phyloP scores from a whole-genome alignment of 2,329 filamentous ascomycete species.

The Pseudogymnoascus sp. region DNA sequence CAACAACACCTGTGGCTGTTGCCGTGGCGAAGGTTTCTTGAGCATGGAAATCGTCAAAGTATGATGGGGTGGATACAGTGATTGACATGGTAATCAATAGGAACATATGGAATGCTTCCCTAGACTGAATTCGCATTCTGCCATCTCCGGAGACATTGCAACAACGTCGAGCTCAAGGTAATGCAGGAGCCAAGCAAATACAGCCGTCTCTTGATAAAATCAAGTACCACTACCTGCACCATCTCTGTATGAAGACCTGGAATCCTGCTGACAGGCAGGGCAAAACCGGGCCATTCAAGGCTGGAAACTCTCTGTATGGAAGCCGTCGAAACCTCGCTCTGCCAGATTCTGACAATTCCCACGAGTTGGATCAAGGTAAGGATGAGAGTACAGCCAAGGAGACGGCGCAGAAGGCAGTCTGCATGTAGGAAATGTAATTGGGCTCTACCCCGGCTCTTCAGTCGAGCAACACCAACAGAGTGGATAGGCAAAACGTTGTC shows the following conservation, averaged over 20 bases:
- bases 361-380: slow-evolving; percentile 40
- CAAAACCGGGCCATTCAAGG: neutral
- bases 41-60: slow-evolving; percentile 29
- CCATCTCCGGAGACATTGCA: slow-evolving; percentile 22
- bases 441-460: slow-evolving; percentile 21
- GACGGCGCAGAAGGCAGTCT: slow-evolving; percentile 23
- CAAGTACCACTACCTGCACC: slow-evolving; percentile 8
- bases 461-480: slow-evolving; percentile 12
- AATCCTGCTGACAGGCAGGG: slow-evolving; percentile 7
- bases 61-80: slow-evolving; percentile 38
- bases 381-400: slow-evolving; percentile 22
- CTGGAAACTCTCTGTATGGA: slow-evolving; percentile 31
- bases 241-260: slow-evolving; percentile 29
- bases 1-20: slow-evolving; percentile 38
- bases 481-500: slow-evolving; percentile 18
- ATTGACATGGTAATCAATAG: slow-evolving; percentile 31
- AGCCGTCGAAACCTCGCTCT: slow-evolving; percentile 46
- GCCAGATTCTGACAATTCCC: slow-evolving; percentile 40
- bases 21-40: slow-evolving; percentile 44
- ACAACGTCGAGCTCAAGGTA: neutral
- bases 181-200: slow-evolving; percentile 2
- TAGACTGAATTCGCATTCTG: slow-evolving; percentile 21
- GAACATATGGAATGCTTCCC: slow-evolving; percentile 39
- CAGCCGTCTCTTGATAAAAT: slow-evolving; percentile 15
- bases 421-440: slow-evolving; percentile 28